Evolutionary conservation across 345 rosid genomes (phyloP).

Genomic region (Turnera subulata): DNA sequence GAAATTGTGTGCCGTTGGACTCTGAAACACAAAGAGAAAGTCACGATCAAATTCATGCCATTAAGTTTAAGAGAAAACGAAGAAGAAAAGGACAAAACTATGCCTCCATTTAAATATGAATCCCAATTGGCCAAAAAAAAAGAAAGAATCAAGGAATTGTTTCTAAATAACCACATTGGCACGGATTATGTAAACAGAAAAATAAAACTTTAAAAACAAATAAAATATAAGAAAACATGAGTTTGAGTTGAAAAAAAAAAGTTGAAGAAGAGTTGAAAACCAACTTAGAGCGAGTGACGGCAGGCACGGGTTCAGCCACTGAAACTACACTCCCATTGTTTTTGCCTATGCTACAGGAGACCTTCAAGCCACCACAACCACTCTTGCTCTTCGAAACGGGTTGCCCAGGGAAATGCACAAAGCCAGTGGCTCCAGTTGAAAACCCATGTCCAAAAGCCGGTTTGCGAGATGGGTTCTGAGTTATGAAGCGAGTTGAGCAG

Average conservation of each 20-base stretch:
- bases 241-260: not conserved
- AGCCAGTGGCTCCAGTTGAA: constrained; percentile 6
- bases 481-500: not conserved
- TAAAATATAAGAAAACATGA: not conserved
- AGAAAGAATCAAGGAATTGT: not conserved
- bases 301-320: constrained; percentile 5
- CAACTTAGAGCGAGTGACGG: constrained; percentile 21
- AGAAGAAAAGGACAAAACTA: not conserved
- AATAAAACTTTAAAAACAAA: not conserved
- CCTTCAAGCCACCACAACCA: not conserved
- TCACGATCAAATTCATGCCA: not conserved
- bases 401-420: constrained; percentile 9
- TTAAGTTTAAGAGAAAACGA: too few species aligned
- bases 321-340: constrained; percentile 14
- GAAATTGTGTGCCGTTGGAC: constrained; percentile 77
- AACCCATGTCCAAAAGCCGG: constrained; percentile 5
- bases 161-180: too few species aligned
- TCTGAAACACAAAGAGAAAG: constrained; percentile 29
- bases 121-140: not conserved
- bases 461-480: constrained; percentile 3
- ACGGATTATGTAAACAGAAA: too few species aligned
- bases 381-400: not conserved
- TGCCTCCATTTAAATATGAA: not conserved
- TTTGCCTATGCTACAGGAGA: constrained; percentile 18
- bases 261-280: not conserved